A percentile compares a stretch with the other conserved stretches of the same genome.
These are phyloP conservation scores for Ensete glaucum DNA, from an alignment of 176 grass and related monocot species.

Conservation along the genomic window DNA sequence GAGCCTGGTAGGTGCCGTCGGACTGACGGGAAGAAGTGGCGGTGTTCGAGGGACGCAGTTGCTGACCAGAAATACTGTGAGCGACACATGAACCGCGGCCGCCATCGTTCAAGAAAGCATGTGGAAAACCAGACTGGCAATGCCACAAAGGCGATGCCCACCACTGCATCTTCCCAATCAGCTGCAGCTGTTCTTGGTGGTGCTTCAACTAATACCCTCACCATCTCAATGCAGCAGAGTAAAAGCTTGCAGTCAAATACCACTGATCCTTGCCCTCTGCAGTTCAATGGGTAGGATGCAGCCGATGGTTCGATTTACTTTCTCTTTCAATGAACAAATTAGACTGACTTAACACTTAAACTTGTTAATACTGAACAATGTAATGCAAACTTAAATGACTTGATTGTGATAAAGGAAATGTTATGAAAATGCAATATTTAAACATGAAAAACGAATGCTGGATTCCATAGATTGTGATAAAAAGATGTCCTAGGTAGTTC, in stretches of 20 bases:
- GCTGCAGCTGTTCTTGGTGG: slow-evolving; percentile 25
- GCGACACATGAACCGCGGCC: slow-evolving; percentile 93
- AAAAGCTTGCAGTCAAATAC: slow-evolving; percentile 28
- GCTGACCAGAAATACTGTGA: slow-evolving; percentile 97
- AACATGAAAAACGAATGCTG: not conserved
- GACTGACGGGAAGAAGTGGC: slow-evolving; percentile 99
- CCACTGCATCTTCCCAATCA: slow-evolving; percentile 17
- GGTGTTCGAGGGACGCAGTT: slow-evolving; percentile 78
- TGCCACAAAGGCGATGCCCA: slow-evolving; percentile 25
- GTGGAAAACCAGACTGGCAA: slow-evolving; percentile 80
- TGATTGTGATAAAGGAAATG: no score
- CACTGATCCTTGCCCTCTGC: slow-evolving; percentile 34
- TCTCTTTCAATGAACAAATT: not conserved
- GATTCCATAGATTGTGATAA: not conserved
- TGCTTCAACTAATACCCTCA: slow-evolving; percentile 23
- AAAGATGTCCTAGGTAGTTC: not conserved
- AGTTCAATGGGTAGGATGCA: slow-evolving; percentile 36
- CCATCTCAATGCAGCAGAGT: slow-evolving; percentile 27
- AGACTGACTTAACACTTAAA: not conserved
- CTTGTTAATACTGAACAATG: no score
- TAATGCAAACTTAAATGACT: no score
- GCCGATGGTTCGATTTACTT: not conserved
- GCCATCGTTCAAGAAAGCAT: slow-evolving; percentile 99
- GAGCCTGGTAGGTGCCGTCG: slow-evolving; percentile 94
- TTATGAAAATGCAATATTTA: not conserved